phyloP scores from a whole-genome alignment of 2,329 filamentous ascomycete species.

The Coleophoma eucalyptorum region DNA sequence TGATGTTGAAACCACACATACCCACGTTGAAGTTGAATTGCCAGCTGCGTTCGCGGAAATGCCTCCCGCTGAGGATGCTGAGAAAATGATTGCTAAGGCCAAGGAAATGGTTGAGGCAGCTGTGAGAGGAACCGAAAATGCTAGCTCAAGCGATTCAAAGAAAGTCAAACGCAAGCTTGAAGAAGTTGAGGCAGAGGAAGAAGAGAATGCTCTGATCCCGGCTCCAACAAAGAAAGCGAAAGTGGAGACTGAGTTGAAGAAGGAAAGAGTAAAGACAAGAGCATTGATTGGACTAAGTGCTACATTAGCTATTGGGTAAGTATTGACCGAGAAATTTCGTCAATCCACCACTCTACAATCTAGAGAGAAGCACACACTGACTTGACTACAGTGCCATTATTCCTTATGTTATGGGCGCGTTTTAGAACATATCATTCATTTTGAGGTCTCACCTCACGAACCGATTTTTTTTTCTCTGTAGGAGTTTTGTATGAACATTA shows the following conservation, averaged over 20 bases:
- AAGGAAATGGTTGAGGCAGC: slow-evolving; percentile 82
- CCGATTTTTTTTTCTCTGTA: background rate
- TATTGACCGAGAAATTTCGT: slow-evolving; percentile 22
- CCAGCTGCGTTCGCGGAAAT: slow-evolving; percentile 64
- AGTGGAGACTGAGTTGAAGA: slow-evolving; percentile 77
- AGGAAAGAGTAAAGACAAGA: slow-evolving; percentile 81
- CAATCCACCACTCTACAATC: too few species aligned
- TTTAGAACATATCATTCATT: slow-evolving; percentile 10
- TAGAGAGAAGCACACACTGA: too few species aligned
- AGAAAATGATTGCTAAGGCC: slow-evolving; percentile 80
- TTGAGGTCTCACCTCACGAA: background rate
- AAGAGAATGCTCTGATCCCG: slow-evolving; percentile 42
- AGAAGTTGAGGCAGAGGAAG: slow-evolving; percentile 55
- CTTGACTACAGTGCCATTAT: slow-evolving; percentile 23
- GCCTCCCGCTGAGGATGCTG: slow-evolving; percentile 72
- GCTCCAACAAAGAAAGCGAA: slow-evolving; percentile 70
- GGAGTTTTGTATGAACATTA: background rate
- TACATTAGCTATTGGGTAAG: slow-evolving; percentile 87
- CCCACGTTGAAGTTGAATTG: slow-evolving; percentile 72
- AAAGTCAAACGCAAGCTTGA: slow-evolving; percentile 71
- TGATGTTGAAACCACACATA: slow-evolving; percentile 67
- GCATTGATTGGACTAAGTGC: slow-evolving; percentile 83
- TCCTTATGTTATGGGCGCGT: slow-evolving; percentile 26
- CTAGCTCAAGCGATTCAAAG: slow-evolving; percentile 26
- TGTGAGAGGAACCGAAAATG: slow-evolving; percentile 41